Conservation (phyloP, 2,329 filamentous ascomycete genomes). For the Paecilomyces dactylethromorphus region DNA sequence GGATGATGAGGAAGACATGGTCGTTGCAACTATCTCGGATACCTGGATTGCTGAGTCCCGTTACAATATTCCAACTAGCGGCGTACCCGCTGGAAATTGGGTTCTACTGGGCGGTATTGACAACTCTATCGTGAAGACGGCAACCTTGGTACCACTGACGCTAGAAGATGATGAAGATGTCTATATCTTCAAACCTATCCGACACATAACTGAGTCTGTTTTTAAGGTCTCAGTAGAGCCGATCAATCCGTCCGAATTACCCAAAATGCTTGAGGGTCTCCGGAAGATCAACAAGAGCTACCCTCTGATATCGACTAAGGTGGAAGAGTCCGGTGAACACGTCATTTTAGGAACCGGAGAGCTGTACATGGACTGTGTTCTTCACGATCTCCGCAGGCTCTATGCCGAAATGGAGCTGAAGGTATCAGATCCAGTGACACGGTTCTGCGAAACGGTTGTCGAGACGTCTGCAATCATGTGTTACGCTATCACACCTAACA, state of each 20-base stretch:
- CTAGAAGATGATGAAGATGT: conserved; percentile 84
- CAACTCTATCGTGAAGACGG: conserved; percentile 97
- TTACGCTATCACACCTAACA: conserved; percentile 95
- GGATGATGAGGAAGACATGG: conserved; percentile 98
- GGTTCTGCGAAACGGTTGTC: conserved; percentile 96
- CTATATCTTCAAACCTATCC: conserved; percentile 88
- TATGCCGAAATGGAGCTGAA: conserved; percentile 99
- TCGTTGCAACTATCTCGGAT: conserved; percentile 70
- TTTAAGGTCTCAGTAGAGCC: conserved; percentile 97
- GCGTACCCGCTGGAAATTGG: conserved; percentile 88
- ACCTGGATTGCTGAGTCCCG: conserved; percentile 88
- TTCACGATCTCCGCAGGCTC: conserved; percentile 86
- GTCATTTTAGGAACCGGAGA: conserved; percentile 92
- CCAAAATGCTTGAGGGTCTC: conserved; percentile 96
- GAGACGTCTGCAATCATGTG: conserved; percentile 97
- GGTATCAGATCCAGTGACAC: conserved; percentile 92
- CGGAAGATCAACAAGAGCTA: conserved; percentile 98
- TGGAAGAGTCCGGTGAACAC: conserved; percentile 96
- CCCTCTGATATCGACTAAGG: conserved; percentile 89
- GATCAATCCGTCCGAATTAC: conserved; percentile 93
- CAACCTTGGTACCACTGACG: conserved; percentile 75
- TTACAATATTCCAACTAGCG: conserved; percentile 87
- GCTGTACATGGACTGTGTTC: conserved; percentile 98
- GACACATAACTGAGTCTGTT: conserved; percentile 94
- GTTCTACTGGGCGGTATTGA: conserved; percentile 89